Evolutionary conservation across 2,329 filamentous ascomycete species (phyloP).

Genomic region (Neofusicoccum cordaticola): DNA sequence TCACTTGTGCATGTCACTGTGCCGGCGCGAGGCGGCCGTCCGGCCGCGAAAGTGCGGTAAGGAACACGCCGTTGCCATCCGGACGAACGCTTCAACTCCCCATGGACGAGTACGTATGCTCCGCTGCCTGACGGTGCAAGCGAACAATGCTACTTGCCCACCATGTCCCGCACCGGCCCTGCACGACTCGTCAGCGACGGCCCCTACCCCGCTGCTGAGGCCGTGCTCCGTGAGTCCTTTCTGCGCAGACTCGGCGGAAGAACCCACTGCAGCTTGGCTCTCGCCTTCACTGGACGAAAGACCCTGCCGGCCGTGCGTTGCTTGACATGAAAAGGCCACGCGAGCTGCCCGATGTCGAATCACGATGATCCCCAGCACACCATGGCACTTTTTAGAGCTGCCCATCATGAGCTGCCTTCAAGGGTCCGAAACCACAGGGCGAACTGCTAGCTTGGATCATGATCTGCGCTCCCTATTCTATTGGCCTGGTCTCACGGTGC

Average conservation of each 20-base stretch:
- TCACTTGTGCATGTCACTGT: background rate
- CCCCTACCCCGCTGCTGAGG: slow-evolving; percentile 2
- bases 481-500: background rate
- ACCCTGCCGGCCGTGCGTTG: background rate
- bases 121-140: background rate
- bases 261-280: background rate
- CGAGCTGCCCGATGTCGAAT: slow-evolving; percentile 1
- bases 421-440: slow-evolving; percentile 4
- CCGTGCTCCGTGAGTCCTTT: background rate
- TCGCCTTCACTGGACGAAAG: background rate
- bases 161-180: background rate
- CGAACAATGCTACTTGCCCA: background rate
- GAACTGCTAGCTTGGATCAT: background rate
- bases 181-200: background rate
- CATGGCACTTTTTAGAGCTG: background rate
- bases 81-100: background rate
- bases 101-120: background rate
- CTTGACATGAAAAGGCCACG: background rate
- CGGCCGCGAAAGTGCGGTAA: too few relatives aligned
- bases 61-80: background rate
- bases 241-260: background rate
- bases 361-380: slow-evolving; percentile 5
- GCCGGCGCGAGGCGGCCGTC: background rate
- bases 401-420: background rate
- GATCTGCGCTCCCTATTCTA: background rate